Evolutionary conservation across 1,284 basidiomycete genomes (phyloP), one percentile per base, ranked within the genome.

Genomic region (Pisolithus thermaeus): DNA sequence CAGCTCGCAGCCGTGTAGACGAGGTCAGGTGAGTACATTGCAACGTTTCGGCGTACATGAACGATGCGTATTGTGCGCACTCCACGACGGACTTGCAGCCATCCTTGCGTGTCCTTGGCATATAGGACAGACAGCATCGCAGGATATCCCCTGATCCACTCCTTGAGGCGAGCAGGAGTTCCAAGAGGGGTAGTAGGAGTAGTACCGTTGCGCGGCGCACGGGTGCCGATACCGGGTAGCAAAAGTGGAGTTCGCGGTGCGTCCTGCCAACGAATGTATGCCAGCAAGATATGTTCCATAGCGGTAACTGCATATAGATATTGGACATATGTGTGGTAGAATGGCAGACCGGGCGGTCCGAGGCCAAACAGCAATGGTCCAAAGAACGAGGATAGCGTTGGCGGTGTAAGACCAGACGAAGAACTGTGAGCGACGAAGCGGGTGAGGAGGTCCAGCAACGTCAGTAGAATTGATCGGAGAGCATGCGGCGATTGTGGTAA

Each of bases 81-180:
- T 1, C 89, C 90, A 18, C 81, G 79, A 20, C 91, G 78, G 0
- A 90, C 80, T 66, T 67, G 77, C 50, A 70, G 75, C 47, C 62
- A 76, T 51, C 65, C 80, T 59, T 73, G 70, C 68, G 58, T 76
- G 54, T 66, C 67, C 40, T 61, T 66, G 46, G 54, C 28, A 4
- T 66, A 70, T 28, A 69, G 56, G 12, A 59, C 56, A 3, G 81
- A 76, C 8, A 87, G 67, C 76, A 81, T 86, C 9, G 76, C 64
- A 0, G 91, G 92, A 62, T 94, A 94, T 2, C 87, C 87, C 55
- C 85, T 80, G 56, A 92, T 88, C 91, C 90, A 93, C 56, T 88
- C 85, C 63, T 87, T 85, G 49, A 94, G 80, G 12, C 87, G 79
- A 23, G 79, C 78, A 3, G 91, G 89, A 7, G 92, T 80, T 18